Base-by-base conservation (phyloP, 2,329 filamentous ascomycete species). In the Bipolaris bicolor region DNA sequence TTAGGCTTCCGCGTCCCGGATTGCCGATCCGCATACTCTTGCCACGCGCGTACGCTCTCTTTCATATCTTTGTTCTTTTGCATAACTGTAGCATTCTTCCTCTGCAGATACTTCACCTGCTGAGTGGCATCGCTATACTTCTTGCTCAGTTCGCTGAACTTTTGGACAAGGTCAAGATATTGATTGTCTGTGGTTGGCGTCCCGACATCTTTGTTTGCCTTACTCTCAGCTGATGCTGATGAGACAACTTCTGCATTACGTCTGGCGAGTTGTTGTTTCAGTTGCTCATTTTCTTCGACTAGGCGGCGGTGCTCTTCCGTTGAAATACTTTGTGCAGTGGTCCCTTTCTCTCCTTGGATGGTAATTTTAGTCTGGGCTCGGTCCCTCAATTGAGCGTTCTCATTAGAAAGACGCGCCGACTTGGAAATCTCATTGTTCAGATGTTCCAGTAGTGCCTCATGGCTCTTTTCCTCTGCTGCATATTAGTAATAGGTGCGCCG, bases 11-110 rank as follows among this genome's bases (percentile, higher is more conserved):
- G 65, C 33, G 65, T 69, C 15, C 63, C 67, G 4, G 63, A 58
- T 26, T 74, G 66, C 10, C 67, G 71, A 49, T 76, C 72, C 41
- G 63, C 67, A 43, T 75, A 77, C 20, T 71, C 65, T 55, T 76
- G 73, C 76, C 76, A 78, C 26, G 70, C 70, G 40, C 67, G 72
- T 7, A 76, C 74, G 33, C 61, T 76, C 13, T 76, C 68, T 52
- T 80, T 80, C 67, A 78, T 77, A 2, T 76, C 69, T 43, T 66
- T 71, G 50, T 77, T 75, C 51, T 75, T 73, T 43, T 70, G 61
- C 70, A 69, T 76, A 44, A 72, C 75, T 37, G 52, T 58, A 2
- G 51, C 60, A 36, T 74, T 75, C 59, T 75, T 75, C 52, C 64
- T 71, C 39, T 76, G 67, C 7, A 71, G 57, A 45, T 76, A 76